phyloP scores from a whole-genome alignment of 352 stramenopile genomes.

The Globisporangium takayamanum region DNA sequence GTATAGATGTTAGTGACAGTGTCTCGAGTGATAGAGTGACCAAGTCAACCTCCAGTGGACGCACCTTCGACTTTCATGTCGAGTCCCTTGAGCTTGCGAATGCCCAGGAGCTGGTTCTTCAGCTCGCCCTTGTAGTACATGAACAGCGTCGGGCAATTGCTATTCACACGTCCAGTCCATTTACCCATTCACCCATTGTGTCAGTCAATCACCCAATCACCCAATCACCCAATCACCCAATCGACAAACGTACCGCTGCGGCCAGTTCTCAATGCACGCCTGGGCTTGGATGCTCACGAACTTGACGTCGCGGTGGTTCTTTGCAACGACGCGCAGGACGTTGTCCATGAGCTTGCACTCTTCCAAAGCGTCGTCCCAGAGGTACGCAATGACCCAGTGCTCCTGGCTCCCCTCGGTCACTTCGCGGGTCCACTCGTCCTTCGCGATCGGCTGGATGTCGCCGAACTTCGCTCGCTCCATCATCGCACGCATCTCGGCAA shows the following conservation, averaged over 20 bases:
- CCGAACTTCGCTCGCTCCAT: slow-evolving; percentile 83
- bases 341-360: slow-evolving; percentile 91
- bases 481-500: slow-evolving; percentile 84
- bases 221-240: neutral
- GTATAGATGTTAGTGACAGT: neutral
- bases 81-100: slow-evolving; percentile 83
- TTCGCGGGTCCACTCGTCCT: slow-evolving; percentile 91
- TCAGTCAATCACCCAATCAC: neutral
- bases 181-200: neutral
- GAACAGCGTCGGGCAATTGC: slow-evolving; percentile 91
- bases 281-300: slow-evolving; percentile 91
- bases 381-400: slow-evolving; percentile 85
- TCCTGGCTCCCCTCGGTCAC: slow-evolving; percentile 88
- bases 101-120: slow-evolving; percentile 85
- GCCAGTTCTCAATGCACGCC: slow-evolving; percentile 91
- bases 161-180: slow-evolving; percentile 5
- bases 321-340: slow-evolving; percentile 73
- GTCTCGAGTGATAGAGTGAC: neutral
- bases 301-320: slow-evolving; percentile 88
- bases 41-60: neutral
- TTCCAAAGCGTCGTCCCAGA: slow-evolving; percentile 85
- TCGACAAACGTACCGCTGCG: slow-evolving; percentile 31
- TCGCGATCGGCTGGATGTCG: slow-evolving; percentile 86
- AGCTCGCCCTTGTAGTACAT: slow-evolving; percentile 89
- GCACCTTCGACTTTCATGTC: slow-evolving; percentile 83